These are phyloP conservation scores for Neofusicoccum umdonicola DNA, from an alignment of 2,329 filamentous ascomycete genomes.

Conservation along the genomic window DNA sequence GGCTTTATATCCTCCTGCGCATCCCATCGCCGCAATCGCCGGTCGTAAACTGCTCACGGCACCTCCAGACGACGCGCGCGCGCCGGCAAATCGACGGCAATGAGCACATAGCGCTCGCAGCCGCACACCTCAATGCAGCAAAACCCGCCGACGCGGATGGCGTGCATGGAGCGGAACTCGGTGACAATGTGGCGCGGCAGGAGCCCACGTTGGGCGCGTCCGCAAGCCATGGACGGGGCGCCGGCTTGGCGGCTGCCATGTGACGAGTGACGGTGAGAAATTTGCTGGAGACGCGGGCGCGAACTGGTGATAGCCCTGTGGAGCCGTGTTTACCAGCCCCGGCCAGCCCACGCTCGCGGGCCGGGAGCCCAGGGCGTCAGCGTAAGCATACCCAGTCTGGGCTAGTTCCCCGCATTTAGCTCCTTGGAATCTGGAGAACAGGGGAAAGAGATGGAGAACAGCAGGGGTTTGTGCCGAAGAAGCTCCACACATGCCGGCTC, in stretches of 20 bases:
- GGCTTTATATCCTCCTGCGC: neutral
- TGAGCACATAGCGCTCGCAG: neutral
- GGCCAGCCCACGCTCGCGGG: neutral
- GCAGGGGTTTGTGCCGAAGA: neutral
- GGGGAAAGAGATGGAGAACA: neutral
- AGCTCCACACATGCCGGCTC: neutral
- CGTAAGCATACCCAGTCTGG: neutral
- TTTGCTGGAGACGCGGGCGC: neutral
- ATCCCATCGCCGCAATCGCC: neutral
- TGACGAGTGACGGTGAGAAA: conserved; percentile 14
- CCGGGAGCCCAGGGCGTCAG: neutral
- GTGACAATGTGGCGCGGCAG: neutral
- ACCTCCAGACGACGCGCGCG: neutral
- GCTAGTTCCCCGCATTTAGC: conserved; percentile 8
- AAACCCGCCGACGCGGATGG: neutral
- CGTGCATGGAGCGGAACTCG: neutral
- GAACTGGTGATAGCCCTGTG: neutral
- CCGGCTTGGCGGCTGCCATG: neutral
- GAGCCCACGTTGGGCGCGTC: neutral
- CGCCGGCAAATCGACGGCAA: conserved; percentile 3
- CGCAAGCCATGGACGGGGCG: neutral
- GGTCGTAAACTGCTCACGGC: neutral
- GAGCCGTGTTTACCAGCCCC: neutral
- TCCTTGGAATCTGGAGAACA: conserved; percentile 10
- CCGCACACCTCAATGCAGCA: neutral